A percentile compares a stretch with the other conserved stretches of the same genome.
Evolutionary conservation across 768 basidiomycete species (phyloP).

Genomic region (Pleurotus ostreatus): DNA sequence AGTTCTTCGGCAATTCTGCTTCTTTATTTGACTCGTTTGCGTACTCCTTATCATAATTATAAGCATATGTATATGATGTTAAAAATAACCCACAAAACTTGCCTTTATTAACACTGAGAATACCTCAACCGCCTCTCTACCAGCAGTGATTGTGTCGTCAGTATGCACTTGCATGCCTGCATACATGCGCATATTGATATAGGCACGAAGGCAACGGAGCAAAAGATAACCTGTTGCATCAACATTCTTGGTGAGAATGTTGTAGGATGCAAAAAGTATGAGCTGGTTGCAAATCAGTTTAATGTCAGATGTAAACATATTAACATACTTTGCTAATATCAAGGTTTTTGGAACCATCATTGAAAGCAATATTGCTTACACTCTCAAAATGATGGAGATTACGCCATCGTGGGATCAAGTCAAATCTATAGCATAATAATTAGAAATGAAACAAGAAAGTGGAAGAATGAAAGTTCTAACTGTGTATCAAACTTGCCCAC

Average conservation of each 20-base stretch:
- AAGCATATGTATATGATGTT: too few species aligned
- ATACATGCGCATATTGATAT: conserved; percentile 25
- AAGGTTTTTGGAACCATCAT: neutral
- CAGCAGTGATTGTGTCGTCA: conserved; percentile 17
- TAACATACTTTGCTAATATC: neutral
- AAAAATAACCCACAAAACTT: too few species aligned
- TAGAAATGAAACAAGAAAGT: too few species aligned
- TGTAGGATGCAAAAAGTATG: conserved; percentile 22
- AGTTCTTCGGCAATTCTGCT: conserved; percentile 17
- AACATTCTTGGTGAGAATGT: conserved; percentile 13
- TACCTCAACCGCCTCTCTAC: conserved; percentile 11
- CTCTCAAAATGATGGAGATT: conserved; percentile 1
- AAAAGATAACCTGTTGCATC: conserved; percentile 19
- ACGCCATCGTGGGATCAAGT: neutral
- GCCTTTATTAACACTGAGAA: conserved; percentile 18
- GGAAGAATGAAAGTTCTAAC: too few species aligned
- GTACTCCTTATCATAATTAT: neutral
- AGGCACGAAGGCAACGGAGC: conserved; percentile 23
- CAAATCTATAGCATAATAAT: neutral
- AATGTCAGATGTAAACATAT: neutral
- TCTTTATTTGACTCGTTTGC: neutral
- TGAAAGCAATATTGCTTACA: neutral
- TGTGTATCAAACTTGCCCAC: conserved; percentile 17
- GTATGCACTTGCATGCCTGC: conserved; percentile 27
- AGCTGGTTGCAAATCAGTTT: conserved; percentile 13